A percentile compares a stretch with the other conserved stretches of the same genome.
Evolutionary conservation across 2,329 filamentous ascomycete genomes (phyloP).

Genomic region (Moelleriella libera): DNA sequence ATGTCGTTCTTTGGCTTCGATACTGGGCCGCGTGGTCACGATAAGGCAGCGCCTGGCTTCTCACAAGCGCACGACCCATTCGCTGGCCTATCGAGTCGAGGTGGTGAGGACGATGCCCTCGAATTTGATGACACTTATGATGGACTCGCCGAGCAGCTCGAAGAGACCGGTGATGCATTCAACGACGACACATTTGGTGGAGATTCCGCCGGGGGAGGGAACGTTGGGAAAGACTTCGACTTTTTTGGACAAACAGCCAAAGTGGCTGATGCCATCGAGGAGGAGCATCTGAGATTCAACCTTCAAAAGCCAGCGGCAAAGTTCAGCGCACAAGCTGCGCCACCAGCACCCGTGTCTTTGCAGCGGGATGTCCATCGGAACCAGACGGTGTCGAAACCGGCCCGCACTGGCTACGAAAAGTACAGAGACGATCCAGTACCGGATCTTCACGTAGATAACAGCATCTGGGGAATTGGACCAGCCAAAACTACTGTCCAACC

Average conservation of each 20-base stretch:
- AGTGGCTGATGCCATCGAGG: constrained; percentile 71
- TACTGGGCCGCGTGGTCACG: constrained; percentile 44
- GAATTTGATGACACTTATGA: constrained; percentile 98
- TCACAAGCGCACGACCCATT: constrained; percentile 77
- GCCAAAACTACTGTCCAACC: constrained; percentile 24
- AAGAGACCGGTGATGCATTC: constrained; percentile 85
- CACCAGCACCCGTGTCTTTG: constrained; percentile 19
- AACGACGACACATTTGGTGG: constrained; percentile 88
- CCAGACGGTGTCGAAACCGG: constrained; percentile 39
- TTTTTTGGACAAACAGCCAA: constrained; percentile 90
- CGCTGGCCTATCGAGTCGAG: constrained; percentile 57
- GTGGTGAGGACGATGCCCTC: constrained; percentile 41
- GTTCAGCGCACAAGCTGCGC: constrained; percentile 8
- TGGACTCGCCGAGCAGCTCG: constrained; percentile 76
- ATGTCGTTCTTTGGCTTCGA: constrained; percentile 96
- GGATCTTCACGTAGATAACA: constrained; percentile 83
- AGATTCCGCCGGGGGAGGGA: constrained; percentile 22
- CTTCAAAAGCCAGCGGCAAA: constrained; percentile 52
- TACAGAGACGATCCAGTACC: constrained; percentile 79
- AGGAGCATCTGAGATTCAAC: constrained; percentile 77
- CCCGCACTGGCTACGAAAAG: constrained; percentile 77
- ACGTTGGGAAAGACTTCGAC: constrained; percentile 85
- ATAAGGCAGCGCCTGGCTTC: constrained; percentile 62
- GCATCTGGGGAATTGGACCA: constrained; percentile 73
- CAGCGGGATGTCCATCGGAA: constrained; percentile 17